Conservation (phyloP, 2,329 filamentous ascomycete genomes). For the Alternaria dauci region DNA sequence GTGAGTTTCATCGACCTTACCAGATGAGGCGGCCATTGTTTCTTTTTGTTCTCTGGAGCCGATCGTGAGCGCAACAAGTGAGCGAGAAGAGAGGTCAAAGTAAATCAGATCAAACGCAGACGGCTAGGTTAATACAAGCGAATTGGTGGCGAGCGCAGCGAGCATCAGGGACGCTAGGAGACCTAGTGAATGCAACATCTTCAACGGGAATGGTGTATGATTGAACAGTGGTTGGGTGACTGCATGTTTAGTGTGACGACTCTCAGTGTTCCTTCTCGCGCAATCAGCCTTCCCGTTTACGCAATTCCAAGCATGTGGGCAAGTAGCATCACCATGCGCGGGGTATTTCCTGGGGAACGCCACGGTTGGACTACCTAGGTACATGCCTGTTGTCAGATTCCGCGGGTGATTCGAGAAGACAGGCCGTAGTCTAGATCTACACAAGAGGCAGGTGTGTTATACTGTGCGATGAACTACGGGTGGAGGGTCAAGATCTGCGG, state of each 20-base stretch:
- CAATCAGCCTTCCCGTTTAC: constrained; percentile 20
- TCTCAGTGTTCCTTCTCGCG: constrained; percentile 12
- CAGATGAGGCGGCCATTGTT: constrained; percentile 8
- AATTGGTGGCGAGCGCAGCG: neutral
- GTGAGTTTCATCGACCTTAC: neutral
- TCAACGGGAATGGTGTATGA: neutral
- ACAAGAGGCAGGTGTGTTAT: neutral
- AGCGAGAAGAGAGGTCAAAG: neutral
- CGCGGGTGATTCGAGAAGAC: neutral
- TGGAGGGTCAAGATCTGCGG: constrained; percentile 1
- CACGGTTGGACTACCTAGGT: neutral
- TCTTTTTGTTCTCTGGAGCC: neutral
- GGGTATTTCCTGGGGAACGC: neutral
- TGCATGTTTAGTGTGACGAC: constrained; percentile 5
- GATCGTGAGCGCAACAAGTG: neutral
- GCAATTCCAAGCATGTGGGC: constrained; percentile 14
- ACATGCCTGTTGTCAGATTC: neutral
- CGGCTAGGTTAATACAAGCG: neutral
- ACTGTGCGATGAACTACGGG: neutral
- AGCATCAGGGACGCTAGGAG: neutral
- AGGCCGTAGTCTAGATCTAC: neutral
- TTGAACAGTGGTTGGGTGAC: neutral
- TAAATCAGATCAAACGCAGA: neutral
- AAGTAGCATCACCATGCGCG: neutral
- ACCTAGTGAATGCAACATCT: neutral